Evolutionary conservation across 1,284 basidiomycete species (phyloP).

Genomic region (Cutaneotrichosporon cavernicola): DNA sequence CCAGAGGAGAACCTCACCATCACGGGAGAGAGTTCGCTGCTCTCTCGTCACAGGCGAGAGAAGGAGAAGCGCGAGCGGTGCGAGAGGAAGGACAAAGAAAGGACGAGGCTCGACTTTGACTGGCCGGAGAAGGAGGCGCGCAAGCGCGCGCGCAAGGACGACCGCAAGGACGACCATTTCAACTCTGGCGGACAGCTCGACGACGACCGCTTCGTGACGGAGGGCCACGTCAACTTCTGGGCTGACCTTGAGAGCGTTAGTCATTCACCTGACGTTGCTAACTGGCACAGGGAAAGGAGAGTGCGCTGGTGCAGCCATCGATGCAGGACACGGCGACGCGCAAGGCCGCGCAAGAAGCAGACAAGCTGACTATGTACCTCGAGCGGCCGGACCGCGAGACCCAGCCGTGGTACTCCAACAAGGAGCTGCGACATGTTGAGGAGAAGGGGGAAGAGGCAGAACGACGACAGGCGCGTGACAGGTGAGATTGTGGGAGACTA

Average conservation of each 20-base stretch:
- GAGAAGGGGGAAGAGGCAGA: constrained; percentile 48
- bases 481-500: constrained; percentile 37
- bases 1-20: constrained; percentile 33
- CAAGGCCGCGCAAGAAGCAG: constrained; percentile 45
- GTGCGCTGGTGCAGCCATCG: not conserved
- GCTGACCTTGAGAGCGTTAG: constrained; percentile 46
- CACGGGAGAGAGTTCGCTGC: constrained; percentile 23
- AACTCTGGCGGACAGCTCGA: constrained; percentile 22
- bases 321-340: constrained; percentile 37
- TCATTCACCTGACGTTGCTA: not conserved
- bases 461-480: constrained; percentile 41
- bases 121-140: constrained; percentile 39
- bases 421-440: constrained; percentile 45
- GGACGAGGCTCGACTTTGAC: constrained; percentile 45
- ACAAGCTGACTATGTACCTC: constrained; percentile 53
- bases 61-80: constrained; percentile 34
- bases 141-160: constrained; percentile 18
- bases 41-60: constrained; percentile 37
- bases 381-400: constrained; percentile 51
- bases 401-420: constrained; percentile 53
- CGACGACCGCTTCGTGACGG: constrained; percentile 22
- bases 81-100: constrained; percentile 13
- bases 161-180: constrained; percentile 1
- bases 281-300: constrained; percentile 12
- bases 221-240: constrained; percentile 53